Conservation (phyloP, 345 rosid genomes). For the Punica granatum region DNA sequence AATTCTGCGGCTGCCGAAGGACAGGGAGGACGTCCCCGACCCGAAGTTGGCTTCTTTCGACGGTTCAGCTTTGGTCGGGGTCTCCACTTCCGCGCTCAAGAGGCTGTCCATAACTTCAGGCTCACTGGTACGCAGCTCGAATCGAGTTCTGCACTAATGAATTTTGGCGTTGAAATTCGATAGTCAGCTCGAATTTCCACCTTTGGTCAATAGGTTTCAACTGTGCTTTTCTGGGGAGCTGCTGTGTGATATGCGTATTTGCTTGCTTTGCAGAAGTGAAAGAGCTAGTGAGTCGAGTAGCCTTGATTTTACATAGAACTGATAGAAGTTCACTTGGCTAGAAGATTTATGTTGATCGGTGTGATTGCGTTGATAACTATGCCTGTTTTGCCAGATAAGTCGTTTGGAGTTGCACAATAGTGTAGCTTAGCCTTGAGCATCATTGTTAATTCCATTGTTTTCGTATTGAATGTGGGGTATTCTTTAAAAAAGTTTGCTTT, state of each 20-base stretch:
- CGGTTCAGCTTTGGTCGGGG: constrained; percentile 57
- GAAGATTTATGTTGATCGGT: background rate
- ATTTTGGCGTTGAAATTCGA: background rate
- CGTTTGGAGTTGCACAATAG: background rate
- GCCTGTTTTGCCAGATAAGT: background rate
- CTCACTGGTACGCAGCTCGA: constrained; percentile 45
- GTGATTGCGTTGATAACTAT: background rate
- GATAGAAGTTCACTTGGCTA: background rate
- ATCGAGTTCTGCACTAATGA: background rate
- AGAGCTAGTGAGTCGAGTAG: background rate
- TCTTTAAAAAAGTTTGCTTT: background rate
- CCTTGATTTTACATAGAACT: background rate
- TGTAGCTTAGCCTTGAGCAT: background rate
- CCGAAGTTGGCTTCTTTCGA: constrained; percentile 41
- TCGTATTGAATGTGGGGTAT: background rate
- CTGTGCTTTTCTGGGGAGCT: background rate
- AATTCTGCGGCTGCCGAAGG: constrained; percentile 45
- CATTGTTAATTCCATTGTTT: background rate
- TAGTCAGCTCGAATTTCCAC: background rate
- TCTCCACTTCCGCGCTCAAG: constrained; percentile 63
- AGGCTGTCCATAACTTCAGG: constrained; percentile 57
- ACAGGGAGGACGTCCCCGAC: constrained; percentile 19
- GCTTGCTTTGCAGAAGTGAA: background rate
- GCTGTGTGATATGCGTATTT: background rate
- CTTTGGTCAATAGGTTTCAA: background rate